phyloP scores from a whole-genome alignment of 2,329 filamentous ascomycete genomes.

The Zopfia rhizophila region DNA sequence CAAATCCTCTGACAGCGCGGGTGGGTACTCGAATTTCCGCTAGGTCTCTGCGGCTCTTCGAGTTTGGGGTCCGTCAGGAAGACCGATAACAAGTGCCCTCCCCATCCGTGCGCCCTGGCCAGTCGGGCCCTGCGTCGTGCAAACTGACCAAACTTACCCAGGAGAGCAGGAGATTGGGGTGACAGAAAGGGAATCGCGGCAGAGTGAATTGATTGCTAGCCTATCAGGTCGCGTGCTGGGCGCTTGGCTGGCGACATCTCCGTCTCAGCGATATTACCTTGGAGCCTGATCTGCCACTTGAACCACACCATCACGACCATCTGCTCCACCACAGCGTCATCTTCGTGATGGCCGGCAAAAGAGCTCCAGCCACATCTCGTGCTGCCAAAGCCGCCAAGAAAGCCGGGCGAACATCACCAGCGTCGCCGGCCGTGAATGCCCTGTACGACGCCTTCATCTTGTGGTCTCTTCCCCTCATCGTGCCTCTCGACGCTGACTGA shows the following conservation, averaged over 20 bases:
- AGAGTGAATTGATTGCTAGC: neutral
- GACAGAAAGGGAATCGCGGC: too few relatives aligned
- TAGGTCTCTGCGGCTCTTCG: neutral
- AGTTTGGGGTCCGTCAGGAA: too few relatives aligned
- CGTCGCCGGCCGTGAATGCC: too few relatives aligned
- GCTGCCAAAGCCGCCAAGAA: too few relatives aligned
- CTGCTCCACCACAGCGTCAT: neutral
- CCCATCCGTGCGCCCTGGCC: conserved; percentile 2
- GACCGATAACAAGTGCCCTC: neutral
- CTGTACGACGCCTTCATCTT: too few relatives aligned
- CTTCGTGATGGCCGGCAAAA: conserved; percentile 3
- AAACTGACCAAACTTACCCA: conserved; percentile 4
- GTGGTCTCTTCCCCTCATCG: neutral
- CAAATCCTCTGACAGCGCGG: too few relatives aligned
- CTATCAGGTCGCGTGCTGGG: neutral
- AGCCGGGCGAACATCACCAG: too few relatives aligned
- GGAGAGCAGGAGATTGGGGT: too few relatives aligned
- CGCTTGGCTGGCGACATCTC: conserved; percentile 10
- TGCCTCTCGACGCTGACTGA: conserved; percentile 1
- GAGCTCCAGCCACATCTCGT: conserved; percentile 1
- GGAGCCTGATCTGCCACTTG: too few relatives aligned
- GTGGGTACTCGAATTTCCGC: conserved; percentile 2
- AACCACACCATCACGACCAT: neutral
- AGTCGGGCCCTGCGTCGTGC: too few relatives aligned
- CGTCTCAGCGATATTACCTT: conserved; percentile 12